Evolutionary conservation across 805 yeast species (phyloP).

Genomic region (Pichia rugopelliculosa): DNA sequence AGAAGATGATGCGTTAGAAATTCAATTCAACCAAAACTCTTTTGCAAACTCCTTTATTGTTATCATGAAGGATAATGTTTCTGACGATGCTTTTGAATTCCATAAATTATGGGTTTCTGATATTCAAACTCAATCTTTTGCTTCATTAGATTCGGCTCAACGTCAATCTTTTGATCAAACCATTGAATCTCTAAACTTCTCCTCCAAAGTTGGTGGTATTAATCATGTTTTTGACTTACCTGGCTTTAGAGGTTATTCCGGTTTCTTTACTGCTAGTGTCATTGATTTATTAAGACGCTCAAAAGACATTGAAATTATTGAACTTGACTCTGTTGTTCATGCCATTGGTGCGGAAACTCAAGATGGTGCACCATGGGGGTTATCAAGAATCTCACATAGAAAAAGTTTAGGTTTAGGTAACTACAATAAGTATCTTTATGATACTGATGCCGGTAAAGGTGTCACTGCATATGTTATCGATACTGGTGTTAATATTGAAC

Average conservation of each 20-base stretch:
- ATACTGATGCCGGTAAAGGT: conserved; percentile 70
- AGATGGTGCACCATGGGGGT: conserved; percentile 91
- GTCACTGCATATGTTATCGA: conserved; percentile 85
- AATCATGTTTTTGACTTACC: conserved; percentile 55
- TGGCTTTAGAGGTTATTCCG: conserved; percentile 73
- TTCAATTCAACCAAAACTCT: conserved; percentile 39
- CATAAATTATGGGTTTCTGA: conserved; percentile 63
- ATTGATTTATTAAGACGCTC: conserved; percentile 57
- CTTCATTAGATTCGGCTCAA: conserved; percentile 17
- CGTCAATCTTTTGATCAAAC: conserved; percentile 27
- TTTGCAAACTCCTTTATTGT: conserved; percentile 78
- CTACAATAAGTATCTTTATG: conserved; percentile 67
- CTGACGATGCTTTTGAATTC: conserved; percentile 45
- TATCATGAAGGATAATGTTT: conserved; percentile 64
- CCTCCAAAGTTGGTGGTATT: conserved; percentile 40
- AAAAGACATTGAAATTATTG: conserved; percentile 54
- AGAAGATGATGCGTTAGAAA: conserved; percentile 34
- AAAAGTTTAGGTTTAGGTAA: conserved; percentile 58
- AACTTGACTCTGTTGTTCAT: conserved; percentile 64
- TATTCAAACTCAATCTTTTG: conserved; percentile 38
- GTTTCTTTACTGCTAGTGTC: conserved; percentile 69
- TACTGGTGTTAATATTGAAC: conserved; percentile 75
- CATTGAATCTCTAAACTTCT: conserved; percentile 16
- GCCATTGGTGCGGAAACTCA: conserved; percentile 60
- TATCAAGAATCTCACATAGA: conserved; percentile 83